These are phyloP conservation scores for Magnolia sinica DNA, from an alignment of 164 flowering plant species.

Conservation along the genomic window DNA sequence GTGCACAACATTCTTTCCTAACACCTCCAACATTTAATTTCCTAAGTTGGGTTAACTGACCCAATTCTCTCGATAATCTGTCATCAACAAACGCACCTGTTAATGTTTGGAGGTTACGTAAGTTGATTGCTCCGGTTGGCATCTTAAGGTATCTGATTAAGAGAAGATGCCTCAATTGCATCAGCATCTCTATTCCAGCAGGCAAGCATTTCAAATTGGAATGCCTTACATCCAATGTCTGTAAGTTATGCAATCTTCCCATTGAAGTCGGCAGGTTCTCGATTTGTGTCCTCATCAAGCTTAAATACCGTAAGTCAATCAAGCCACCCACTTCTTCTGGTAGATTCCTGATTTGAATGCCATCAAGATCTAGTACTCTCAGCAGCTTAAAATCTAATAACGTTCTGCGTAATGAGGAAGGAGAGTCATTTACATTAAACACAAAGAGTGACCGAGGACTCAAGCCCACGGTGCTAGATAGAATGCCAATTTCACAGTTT, in stretches of 20 bases:
- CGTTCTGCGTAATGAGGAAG: conserved; percentile 6
- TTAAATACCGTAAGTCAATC: conserved; percentile 34
- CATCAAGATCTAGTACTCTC: conserved; percentile 36
- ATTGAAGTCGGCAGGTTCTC: conserved; percentile 33
- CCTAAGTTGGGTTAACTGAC: conserved; percentile 13
- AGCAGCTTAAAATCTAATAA: conserved; percentile 19
- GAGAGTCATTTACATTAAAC: conserved; percentile 4
- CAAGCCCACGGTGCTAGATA: background rate
- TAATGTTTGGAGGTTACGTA: conserved; percentile 26
- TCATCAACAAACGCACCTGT: conserved; percentile 5
- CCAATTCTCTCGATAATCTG: conserved; percentile 18
- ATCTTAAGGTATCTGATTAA: background rate
- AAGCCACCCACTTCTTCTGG: conserved; percentile 23
- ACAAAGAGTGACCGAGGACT: conserved; percentile 32
- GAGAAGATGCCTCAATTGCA: conserved; percentile 30
- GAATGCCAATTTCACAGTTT: conserved; percentile 8
- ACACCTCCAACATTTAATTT: conserved; percentile 18
- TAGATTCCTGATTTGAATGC: conserved; percentile 14
- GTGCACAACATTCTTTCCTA: conserved; percentile 12
- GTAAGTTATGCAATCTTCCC: conserved; percentile 29
- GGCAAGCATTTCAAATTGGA: conserved; percentile 29
- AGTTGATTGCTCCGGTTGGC: conserved; percentile 15
- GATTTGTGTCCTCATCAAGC: conserved; percentile 13
- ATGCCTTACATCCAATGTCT: conserved; percentile 36
- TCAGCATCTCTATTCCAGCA: conserved; percentile 19